Percentiles rank a stretch among this genome's conserved stretches.
Evolutionary conservation across 495 filamentous ascomycete species (phyloP).

Genomic region (Penicillium coprophilum): DNA sequence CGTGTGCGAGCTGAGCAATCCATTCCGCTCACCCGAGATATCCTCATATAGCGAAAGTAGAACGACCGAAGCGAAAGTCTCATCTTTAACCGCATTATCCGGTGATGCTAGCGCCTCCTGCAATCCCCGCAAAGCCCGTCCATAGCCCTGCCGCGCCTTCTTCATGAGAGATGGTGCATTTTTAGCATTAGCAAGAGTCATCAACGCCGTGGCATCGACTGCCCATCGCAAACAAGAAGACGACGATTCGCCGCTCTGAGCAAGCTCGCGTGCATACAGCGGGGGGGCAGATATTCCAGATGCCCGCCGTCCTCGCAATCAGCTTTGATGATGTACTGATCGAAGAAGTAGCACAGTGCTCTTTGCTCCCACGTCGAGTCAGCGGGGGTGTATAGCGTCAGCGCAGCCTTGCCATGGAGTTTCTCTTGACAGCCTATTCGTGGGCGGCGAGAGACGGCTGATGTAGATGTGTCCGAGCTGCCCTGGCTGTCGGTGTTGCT

Average conservation of each 20-base stretch:
- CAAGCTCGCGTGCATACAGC: conserved; percentile 34
- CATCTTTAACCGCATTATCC: conserved; percentile 37
- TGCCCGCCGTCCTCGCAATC: conserved; percentile 30
- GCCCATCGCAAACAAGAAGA: conserved; percentile 39
- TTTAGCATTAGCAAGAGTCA: conserved; percentile 36
- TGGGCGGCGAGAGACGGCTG: conserved; percentile 1
- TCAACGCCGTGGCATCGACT: conserved; percentile 42
- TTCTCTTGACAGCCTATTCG: neutral
- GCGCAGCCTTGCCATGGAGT: neutral
- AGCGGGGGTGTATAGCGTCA: conserved; percentile 24
- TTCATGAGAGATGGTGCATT: conserved; percentile 31
- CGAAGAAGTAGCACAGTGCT: conserved; percentile 47
- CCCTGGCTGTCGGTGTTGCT: conserved; percentile 6
- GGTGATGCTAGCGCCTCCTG: conserved; percentile 32
- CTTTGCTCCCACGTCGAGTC: conserved; percentile 44
- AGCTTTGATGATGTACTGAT: conserved; percentile 38
- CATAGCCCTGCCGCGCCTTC: conserved; percentile 38
- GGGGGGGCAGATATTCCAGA: conserved; percentile 38
- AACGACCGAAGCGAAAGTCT: conserved; percentile 44
- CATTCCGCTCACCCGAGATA: conserved; percentile 42
- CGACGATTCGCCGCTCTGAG: conserved; percentile 12
- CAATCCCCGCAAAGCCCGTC: conserved; percentile 35
- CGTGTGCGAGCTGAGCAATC: conserved; percentile 42
- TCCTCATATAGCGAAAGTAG: conserved; percentile 45
- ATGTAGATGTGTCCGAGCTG: conserved; percentile 1